Base-by-base conservation (phyloP, 768 basidiomycete genomes). In the Omphalotus guepiniiformis region DNA sequence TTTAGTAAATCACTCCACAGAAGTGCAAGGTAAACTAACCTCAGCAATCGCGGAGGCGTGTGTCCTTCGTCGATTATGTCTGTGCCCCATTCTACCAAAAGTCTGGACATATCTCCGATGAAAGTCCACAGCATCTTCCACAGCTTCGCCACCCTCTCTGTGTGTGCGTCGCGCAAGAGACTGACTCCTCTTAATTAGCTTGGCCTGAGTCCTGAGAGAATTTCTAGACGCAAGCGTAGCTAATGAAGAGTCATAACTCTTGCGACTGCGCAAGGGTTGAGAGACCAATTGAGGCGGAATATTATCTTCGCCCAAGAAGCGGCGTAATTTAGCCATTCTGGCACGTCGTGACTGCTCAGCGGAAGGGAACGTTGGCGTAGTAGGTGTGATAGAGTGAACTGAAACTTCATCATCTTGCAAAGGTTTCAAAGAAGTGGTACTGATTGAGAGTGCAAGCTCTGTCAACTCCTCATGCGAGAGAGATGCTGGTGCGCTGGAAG, bases 281-380 rank as follows among this genome's bases (percentile, higher is more conserved):
- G 51, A 54, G 42, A 28, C 43, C 42, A 58, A 50, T 22, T 66
- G 47, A 4, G 62, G 56, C 12, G 73, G 68, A 36, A 71, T 63
- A 38, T 55, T 58, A 41, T 65, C 58, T 51, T 70, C 66, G 38
- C 70, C 69, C 6, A 70, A 58, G 51, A 65, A 58, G 15, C 65
- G 66, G 6, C 65, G 58, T 43, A 72, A 57, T 55, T 70, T 72
- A 15, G 62, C 65, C 30, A 65, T 57, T 32, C 65, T 63, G 16
- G 58, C 58, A 30, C 63, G 65, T 36, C 58, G 55, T 7, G 62
- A 32, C 48, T 62, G 63, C 48, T 63, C 61, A 9, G 22, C 1
- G 26, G 25, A 22, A 11, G 16, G 21, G 9, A 16, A 25, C 15
- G 18, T 21, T 22, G 47, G 21, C 8, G 35, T 27, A 3, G 22